phyloP scores from a whole-genome alignment of 805 yeast genomes.

The Wickerhamiella slavikovae region DNA sequence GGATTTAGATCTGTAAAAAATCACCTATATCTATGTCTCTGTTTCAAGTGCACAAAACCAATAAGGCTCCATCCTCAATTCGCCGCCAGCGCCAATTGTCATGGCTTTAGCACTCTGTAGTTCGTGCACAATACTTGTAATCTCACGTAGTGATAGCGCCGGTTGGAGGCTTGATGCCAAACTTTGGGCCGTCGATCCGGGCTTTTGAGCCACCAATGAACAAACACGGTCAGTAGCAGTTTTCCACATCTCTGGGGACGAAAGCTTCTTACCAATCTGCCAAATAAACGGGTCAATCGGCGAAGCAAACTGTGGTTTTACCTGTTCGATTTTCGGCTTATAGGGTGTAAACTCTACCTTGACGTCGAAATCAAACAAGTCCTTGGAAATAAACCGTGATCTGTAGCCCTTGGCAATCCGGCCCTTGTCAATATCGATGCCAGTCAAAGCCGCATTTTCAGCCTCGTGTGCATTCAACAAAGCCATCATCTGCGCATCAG shows the following conservation, averaged over 20 bases:
- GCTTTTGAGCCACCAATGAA: too few species aligned
- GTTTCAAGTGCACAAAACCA: background rate
- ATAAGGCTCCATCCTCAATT: too few species aligned
- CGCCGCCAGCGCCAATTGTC: too few species aligned
- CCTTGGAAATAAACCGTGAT: conserved; percentile 53
- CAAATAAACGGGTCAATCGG: background rate
- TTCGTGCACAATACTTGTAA: too few species aligned
- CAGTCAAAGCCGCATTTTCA: conserved; percentile 22
- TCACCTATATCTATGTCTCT: background rate
- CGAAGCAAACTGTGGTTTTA: conserved; percentile 3
- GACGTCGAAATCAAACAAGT: conserved; percentile 35
- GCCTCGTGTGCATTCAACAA: conserved; percentile 34
- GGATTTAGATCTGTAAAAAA: background rate
- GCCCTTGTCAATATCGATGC: conserved; percentile 31
- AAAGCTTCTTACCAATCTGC: too few species aligned
- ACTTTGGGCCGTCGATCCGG: too few species aligned
- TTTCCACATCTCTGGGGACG: too few species aligned
- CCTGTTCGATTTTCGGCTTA: conserved; percentile 6
- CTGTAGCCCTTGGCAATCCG: conserved; percentile 41
- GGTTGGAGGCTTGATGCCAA: background rate
- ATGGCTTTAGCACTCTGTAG: too few species aligned
- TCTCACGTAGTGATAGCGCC: background rate
- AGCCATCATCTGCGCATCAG: conserved; percentile 42
- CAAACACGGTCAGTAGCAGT: too few species aligned
- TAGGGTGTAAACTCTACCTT: too few species aligned